Evolutionary conservation across 1,284 basidiomycete species (phyloP).

Genomic region (Exobasidium cylindrosporum): DNA sequence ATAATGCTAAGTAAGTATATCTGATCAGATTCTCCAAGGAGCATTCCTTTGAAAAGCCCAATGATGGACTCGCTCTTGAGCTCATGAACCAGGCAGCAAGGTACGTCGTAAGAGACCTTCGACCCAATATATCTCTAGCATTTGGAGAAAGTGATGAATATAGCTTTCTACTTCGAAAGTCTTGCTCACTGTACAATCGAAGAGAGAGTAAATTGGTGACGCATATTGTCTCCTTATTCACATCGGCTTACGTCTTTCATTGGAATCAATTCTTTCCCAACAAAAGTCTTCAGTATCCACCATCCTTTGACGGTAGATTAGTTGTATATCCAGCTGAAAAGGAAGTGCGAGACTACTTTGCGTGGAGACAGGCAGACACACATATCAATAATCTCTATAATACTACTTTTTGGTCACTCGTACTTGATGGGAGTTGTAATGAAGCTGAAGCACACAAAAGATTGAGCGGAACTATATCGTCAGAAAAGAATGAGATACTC

Average conservation of each 20-base stretch:
- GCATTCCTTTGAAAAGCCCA: constrained; percentile 84
- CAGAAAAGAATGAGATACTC: constrained; percentile 59
- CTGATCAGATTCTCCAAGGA: constrained; percentile 72
- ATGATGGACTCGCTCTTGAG: constrained; percentile 78
- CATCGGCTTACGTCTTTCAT: constrained; percentile 81
- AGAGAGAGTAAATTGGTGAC: constrained; percentile 84
- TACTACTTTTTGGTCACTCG: constrained; percentile 89
- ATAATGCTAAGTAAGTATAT: constrained; percentile 20
- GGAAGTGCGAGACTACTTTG: constrained; percentile 84
- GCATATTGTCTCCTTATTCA: constrained; percentile 84
- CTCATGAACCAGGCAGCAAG: constrained; percentile 90
- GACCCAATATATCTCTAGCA: constrained; percentile 57
- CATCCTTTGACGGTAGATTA: constrained; percentile 82
- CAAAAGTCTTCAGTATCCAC: constrained; percentile 69
- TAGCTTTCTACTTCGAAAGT: constrained; percentile 81
- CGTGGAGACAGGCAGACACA: constrained; percentile 93
- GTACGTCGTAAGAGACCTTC: constrained; percentile 65
- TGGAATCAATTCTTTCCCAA: constrained; percentile 79
- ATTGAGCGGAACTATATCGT: neutral
- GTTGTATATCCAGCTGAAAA: constrained; percentile 74
- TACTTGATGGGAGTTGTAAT: constrained; percentile 72
- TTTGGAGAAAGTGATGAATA: constrained; percentile 98
- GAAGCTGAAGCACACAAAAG: constrained; percentile 67
- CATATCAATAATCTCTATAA: constrained; percentile 99
- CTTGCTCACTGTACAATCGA: constrained; percentile 75